Percentiles rank a stretch among this genome's conserved stretches.
These are phyloP conservation scores for Trypanosoma melophagium DNA, from an alignment of 208 protist species.

Conservation along the genomic window DNA sequence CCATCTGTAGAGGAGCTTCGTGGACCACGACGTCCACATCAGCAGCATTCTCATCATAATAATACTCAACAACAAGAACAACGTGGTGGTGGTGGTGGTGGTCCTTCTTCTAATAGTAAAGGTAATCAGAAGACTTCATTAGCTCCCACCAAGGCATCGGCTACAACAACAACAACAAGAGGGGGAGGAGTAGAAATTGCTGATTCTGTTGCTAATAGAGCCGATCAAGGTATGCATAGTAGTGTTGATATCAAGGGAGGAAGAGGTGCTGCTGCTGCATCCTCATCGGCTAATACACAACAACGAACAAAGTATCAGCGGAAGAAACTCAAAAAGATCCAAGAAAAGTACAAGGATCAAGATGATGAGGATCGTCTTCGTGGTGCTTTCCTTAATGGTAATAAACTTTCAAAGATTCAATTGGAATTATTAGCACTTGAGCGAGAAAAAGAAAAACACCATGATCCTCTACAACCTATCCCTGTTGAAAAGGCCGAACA, in stretches of 20 bases:
- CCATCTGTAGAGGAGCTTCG: conserved; percentile 26
- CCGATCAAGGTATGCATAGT: too few relatives aligned
- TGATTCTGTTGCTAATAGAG: too few relatives aligned
- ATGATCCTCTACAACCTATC: conserved; percentile 1
- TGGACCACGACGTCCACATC: conserved; percentile 4
- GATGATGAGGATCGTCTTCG: conserved; percentile 67
- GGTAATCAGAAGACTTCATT: too few relatives aligned
- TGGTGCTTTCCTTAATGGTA: conserved; percentile 69
- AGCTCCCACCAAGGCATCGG: too few relatives aligned
- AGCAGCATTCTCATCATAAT: conserved; percentile 1
- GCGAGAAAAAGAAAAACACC: conserved; percentile 25
- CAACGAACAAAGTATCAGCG: conserved; percentile 57
- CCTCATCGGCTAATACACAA: conserved; percentile 1
- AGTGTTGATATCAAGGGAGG: too few relatives aligned
- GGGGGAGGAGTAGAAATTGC: not conserved
- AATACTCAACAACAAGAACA: conserved; percentile 2
- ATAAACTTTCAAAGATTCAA: conserved; percentile 59
- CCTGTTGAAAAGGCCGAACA: conserved; percentile 16
- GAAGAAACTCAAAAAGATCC: conserved; percentile 77
- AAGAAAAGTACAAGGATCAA: conserved; percentile 78
- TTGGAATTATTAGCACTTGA: conserved; percentile 22
- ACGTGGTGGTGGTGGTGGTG: too few relatives aligned
- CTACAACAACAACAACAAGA: too few relatives aligned
- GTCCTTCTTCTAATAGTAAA: too few relatives aligned
- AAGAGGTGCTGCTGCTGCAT: not conserved